Conservation (phyloP, 129 eudicot genomes). For the Flaveria ramosissima region DNA sequence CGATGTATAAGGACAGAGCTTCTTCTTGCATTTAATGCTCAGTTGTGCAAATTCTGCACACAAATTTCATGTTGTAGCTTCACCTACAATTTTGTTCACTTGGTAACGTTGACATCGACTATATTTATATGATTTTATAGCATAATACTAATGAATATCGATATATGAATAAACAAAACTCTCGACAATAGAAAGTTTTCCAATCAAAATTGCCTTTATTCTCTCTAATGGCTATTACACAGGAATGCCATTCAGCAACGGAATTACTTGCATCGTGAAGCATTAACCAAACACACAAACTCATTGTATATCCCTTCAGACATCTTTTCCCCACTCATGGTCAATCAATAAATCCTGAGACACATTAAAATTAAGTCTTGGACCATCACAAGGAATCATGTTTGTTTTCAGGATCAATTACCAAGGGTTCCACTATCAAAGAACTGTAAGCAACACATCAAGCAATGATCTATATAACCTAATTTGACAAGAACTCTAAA, state of each 20-base stretch:
- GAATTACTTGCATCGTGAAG: background rate
- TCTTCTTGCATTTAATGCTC: background rate
- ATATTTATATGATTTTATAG: background rate
- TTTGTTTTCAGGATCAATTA: background rate
- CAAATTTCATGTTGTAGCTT: background rate
- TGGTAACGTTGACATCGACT: background rate
- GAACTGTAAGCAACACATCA: background rate
- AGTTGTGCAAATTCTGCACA: background rate
- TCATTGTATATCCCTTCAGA: background rate
- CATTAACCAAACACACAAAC: constrained; percentile 12
- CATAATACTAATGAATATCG: background rate
- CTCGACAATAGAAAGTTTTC: background rate
- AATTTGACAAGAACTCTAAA: constrained; percentile 5
- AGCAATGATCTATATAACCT: constrained; percentile 3
- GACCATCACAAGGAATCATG: background rate
- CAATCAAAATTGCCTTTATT: background rate
- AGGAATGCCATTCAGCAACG: background rate
- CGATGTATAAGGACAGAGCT: background rate
- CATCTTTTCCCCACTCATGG: background rate
- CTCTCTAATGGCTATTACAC: background rate
- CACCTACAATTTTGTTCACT: background rate
- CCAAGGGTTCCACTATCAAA: background rate
- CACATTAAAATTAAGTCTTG: background rate
- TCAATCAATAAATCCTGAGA: background rate
- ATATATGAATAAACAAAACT: background rate